Base-by-base conservation (phyloP, 371 early-diverging fungal species). In the Mucor piriformis region DNA sequence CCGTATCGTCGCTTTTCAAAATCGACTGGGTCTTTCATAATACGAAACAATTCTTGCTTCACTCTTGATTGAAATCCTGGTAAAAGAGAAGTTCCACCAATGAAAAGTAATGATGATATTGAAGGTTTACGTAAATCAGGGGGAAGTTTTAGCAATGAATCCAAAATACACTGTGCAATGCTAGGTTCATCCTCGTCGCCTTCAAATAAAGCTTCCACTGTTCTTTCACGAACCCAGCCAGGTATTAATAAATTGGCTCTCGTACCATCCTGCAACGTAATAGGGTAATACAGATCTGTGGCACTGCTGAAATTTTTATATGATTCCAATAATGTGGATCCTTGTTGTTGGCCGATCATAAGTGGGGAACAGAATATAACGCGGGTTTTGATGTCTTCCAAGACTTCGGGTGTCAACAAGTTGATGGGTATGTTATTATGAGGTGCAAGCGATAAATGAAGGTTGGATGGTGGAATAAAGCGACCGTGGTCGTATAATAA, bases 211-310 rank as follows among this genome's bases (percentile, higher is more conserved):
- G 92, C 84, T 56, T 95, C 96, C 3, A 84, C 83, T 0, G 92
- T 86, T 27, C 92, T 84, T 62, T 92, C 95, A 3, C 94, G 83
- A 20, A 96, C 79, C 95, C 95, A 96, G 0, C 91, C 89, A 13
- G 96, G 96, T 16, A 96, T 73, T 24, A 66, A 66, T 52, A 92
- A 50, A 11, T 68, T 78, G 3, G 82, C 86, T 55, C 77, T 76
- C 23, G 72, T 72, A 7, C 79, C 82, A 27, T 80, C 83, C 23
- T 61, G 60, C 21, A 79, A 40, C 48, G 72, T 58, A 12, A 81
- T 64, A 13, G 80, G 79, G 53, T 80, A 83, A 48, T 77, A 77
- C 2, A 87, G 38, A 58, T 86, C 84, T 0, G 84, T 77, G 1
- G 89, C 81, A 8, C 82, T 79, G 21, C 82, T 83, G 33, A 76